phyloP scores from a whole-genome alignment of 108 stramenopile species.

The Nitzschia sp. region DNA sequence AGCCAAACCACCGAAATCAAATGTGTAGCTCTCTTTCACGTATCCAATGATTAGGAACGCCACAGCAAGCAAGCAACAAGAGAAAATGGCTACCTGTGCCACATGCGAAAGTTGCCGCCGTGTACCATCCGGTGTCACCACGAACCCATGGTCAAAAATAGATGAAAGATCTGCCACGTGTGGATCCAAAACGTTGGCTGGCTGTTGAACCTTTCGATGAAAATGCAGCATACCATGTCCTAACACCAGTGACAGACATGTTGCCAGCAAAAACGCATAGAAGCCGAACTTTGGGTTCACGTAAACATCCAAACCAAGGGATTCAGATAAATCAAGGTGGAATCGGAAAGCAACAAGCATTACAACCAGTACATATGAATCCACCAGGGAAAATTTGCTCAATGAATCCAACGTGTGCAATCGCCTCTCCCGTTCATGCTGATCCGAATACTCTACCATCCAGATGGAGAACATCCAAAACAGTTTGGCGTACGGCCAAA shows the following conservation, averaged over 20 bases:
- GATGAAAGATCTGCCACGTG: neutral
- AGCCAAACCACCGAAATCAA: constrained; percentile 84
- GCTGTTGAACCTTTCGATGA: constrained; percentile 51
- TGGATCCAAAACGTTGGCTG: neutral
- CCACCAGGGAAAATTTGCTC: constrained; percentile 90
- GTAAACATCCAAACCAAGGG: constrained; percentile 55
- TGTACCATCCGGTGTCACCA: constrained; percentile 7
- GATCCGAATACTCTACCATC: constrained; percentile 35
- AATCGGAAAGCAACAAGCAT: constrained; percentile 91
- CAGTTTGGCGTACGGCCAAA: constrained; percentile 92
- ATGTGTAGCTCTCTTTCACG: constrained; percentile 66
- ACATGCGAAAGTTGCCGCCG: constrained; percentile 18
- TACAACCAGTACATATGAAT: constrained; percentile 86
- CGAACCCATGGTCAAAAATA: constrained; percentile 36
- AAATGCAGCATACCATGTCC: constrained; percentile 78
- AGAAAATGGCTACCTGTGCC: constrained; percentile 20
- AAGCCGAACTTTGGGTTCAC: constrained; percentile 79
- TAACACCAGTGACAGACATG: constrained; percentile 72
- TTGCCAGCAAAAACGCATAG: constrained; percentile 85
- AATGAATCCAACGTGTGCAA: constrained; percentile 80
- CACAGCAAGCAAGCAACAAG: constrained; percentile 12
- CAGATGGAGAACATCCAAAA: constrained; percentile 72
- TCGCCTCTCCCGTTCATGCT: constrained; percentile 55
- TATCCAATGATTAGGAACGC: constrained; percentile 39
- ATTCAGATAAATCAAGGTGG: constrained; percentile 58